A percentile compares a stretch with the other conserved stretches of the same genome.
These are phyloP conservation scores for Salix caprea DNA, from an alignment of 345 rosid genomes.

Conservation along the genomic window DNA sequence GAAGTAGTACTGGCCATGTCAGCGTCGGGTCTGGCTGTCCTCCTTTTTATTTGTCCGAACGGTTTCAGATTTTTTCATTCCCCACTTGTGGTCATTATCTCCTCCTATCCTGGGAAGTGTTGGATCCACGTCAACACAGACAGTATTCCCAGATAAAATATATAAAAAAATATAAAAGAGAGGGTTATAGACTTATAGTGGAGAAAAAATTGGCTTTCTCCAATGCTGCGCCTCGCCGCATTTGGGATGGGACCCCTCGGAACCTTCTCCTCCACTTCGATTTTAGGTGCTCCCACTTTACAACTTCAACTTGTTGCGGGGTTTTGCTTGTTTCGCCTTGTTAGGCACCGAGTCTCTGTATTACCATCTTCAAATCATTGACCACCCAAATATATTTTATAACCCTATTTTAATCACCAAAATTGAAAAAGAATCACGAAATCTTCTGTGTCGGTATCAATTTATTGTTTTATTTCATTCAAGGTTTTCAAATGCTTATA, in stretches of 20 bases:
- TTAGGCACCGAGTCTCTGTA: too few relatives aligned
- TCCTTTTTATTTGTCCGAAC: neutral
- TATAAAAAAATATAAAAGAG: neutral
- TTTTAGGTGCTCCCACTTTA: neutral
- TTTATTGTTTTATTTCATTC: too few relatives aligned
- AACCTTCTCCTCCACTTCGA: constrained; percentile 25
- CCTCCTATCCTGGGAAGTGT: constrained; percentile 36
- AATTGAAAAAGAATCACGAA: too few relatives aligned
- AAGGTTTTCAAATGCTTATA: too few relatives aligned
- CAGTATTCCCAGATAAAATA: neutral
- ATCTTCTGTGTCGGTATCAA: too few relatives aligned
- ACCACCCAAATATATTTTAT: too few relatives aligned
- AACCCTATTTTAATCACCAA: too few relatives aligned
- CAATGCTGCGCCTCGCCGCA: constrained; percentile 42
- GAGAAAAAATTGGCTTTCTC: neutral
- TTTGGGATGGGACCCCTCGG: constrained; percentile 28
- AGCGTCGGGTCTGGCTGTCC: constrained; percentile 22
- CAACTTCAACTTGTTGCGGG: neutral
- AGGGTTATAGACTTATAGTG: neutral
- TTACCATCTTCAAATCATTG: too few relatives aligned
- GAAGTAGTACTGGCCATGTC: constrained; percentile 28
- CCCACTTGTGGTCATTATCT: constrained; percentile 7
- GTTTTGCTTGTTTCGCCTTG: neutral
- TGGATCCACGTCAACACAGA: constrained; percentile 29
- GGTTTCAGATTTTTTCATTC: neutral